Evolutionary conservation across 345 rosid genomes (phyloP).

Genomic region (Erodium maritimum): DNA sequence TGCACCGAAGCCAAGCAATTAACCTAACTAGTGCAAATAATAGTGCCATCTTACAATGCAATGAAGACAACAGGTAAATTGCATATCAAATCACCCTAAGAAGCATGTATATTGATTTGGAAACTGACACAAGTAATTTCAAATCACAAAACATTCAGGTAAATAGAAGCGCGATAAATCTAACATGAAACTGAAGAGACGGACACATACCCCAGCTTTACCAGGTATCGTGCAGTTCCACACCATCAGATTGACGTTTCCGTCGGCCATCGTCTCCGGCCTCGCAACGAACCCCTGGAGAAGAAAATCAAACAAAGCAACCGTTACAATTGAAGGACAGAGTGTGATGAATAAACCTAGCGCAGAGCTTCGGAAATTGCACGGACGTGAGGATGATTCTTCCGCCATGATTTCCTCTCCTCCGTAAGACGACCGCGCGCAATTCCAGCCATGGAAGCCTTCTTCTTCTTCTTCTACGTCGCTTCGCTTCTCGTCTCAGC

Average conservation of each 20-base stretch:
- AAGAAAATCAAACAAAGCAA: neutral
- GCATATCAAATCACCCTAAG: no score
- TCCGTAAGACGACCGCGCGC: constrained; percentile 93
- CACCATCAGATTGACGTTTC: constrained; percentile 76
- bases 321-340: neutral
- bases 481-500: neutral
- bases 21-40: no score
- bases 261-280: constrained; percentile 71
- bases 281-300: constrained; percentile 90
- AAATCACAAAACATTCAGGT: neutral
- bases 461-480: constrained; percentile 4
- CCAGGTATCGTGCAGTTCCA: constrained; percentile 99
- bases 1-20: no score
- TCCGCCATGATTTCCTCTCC: constrained; percentile 93
- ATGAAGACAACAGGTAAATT: no score
- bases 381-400: constrained; percentile 92
- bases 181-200: neutral
- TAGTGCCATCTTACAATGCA: no score
- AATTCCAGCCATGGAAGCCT: constrained; percentile 85
- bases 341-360: no score
- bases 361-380: neutral
- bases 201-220: constrained; percentile 64
- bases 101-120: no score
- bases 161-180: no score
- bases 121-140: neutral